Conservation (phyloP, 1,139 yeast genomes). For the Fermentozyma sake region DNA sequence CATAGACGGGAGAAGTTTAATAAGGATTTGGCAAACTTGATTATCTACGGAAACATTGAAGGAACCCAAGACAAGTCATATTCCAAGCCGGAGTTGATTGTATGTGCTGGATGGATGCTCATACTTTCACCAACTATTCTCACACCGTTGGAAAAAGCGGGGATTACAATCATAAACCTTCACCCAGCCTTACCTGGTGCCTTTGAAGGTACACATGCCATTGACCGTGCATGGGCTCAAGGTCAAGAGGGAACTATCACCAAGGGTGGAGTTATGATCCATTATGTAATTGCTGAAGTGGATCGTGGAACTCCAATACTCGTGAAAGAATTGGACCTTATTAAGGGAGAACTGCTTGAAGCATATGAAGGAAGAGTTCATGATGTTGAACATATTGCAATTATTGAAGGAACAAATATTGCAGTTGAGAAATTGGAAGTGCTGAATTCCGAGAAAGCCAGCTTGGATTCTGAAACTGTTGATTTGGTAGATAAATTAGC, state of each 20-base stretch:
- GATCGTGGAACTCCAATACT: slow-evolving; percentile 89
- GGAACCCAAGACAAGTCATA: slow-evolving; percentile 23
- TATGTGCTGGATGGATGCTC: slow-evolving; percentile 98
- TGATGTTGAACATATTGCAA: slow-evolving; percentile 77
- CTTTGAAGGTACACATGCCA: slow-evolving; percentile 95
- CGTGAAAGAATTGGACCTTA: slow-evolving; percentile 70
- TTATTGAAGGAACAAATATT: slow-evolving; percentile 80
- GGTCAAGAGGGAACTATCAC: slow-evolving; percentile 76
- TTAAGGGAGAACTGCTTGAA: slow-evolving; percentile 70
- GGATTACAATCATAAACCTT: slow-evolving; percentile 77
- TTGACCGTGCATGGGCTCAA: slow-evolving; percentile 92
- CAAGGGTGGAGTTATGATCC: slow-evolving; percentile 96
- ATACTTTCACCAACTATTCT: slow-evolving; percentile 77
- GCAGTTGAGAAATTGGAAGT: slow-evolving; percentile 50
- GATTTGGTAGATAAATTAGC: too few relatives aligned
- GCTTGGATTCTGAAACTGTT: too few relatives aligned
- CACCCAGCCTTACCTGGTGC: slow-evolving; percentile 98
- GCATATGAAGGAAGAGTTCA: slow-evolving; percentile 85
- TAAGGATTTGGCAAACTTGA: slow-evolving; percentile 65
- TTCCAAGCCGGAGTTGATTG: slow-evolving; percentile 71
- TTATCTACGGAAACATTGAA: slow-evolving; percentile 45
- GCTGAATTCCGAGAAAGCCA: too few relatives aligned
- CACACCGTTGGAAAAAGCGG: slow-evolving; percentile 54
- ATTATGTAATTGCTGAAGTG: slow-evolving; percentile 88
- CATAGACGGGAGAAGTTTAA: slow-evolving; percentile 69